Evolutionary conservation across 2,329 filamentous ascomycete species (phyloP), one percentile per base, ranked within the genome.

Genomic region (Aspergillus sergii): DNA sequence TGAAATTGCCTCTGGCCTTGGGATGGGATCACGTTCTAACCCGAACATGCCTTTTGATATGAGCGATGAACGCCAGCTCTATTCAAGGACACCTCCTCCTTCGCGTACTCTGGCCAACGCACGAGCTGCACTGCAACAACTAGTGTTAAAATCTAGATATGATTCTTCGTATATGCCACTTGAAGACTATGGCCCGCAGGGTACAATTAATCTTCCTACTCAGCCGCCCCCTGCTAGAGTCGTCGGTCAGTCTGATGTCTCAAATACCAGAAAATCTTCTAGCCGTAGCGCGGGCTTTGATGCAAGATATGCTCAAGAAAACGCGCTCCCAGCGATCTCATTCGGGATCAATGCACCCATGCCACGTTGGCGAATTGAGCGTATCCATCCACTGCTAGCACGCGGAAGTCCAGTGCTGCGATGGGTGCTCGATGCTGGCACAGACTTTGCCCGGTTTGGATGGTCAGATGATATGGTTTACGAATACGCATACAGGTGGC

Each of bases 361-460:
- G 12, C 60, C 61, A 28, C 63, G 67, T 16, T 69, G 67, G 67
- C 34, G 68, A 32, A 59, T 68, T 7, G 34, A 53, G 39, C 63
- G 45, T 45, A 53, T 43, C 57, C 9, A n/a, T 46, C 46, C 21
- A 55, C 6, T 28, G 8, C 30, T 45, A 19, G 39, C 32, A 26
- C 21, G 28, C 23, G 41, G n/a, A 7, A 36, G 48, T 14, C 23
- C 16, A 32, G 41, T n/a, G 7, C 53, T 68, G 34, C 57, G 51
- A 45, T 69, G 68, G 68, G 58, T 57, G 23, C 70, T 74, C 45
- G 71, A 74, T 23, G 48, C 67, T 23, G 71, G 71, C 7, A 43
- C 63, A 16, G 10, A 41, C 1, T 43, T 36, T 28, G 4, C 26
- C 9, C 58, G 50, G 56, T 56, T 60, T 5, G 60, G 45, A 1